Evolutionary conservation across 306 rosid species (phyloP).

Genomic region (Pyrus pyrifolia): DNA sequence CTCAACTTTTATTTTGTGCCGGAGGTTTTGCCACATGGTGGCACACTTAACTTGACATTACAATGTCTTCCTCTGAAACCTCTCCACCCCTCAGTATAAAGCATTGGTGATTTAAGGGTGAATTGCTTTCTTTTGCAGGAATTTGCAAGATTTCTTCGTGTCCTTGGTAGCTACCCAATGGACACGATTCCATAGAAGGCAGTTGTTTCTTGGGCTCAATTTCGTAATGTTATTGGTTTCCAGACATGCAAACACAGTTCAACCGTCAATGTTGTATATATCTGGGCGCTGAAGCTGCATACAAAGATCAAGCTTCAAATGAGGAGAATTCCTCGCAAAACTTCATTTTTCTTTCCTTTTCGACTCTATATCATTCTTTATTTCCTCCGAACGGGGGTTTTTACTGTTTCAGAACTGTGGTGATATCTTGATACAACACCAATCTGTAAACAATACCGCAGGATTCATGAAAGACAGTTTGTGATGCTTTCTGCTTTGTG

Average conservation of each 20-base stretch:
- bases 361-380: conserved; percentile 18
- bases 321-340: conserved; percentile 16
- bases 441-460: not conserved
- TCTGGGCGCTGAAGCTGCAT: conserved; percentile 11
- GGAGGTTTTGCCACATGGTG: not conserved
- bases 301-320: conserved; percentile 6
- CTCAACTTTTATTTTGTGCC: not conserved
- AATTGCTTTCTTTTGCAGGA: conserved; percentile 44
- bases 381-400: conserved; percentile 31
- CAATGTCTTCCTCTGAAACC: not conserved
- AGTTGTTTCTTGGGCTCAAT: not conserved
- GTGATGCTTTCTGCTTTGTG: not conserved
- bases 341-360: conserved; percentile 13
- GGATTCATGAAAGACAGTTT: not conserved
- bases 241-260: not conserved
- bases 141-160: conserved; percentile 60
- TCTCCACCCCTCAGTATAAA: not conserved
- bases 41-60: not conserved
- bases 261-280: conserved; percentile 24
- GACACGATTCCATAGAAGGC: conserved; percentile 26
- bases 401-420: not conserved
- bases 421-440: conserved; percentile 8
- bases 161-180: conserved; percentile 67
- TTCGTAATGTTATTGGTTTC: not conserved
- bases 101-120: not conserved